Percentiles rank a stretch among this genome's conserved stretches.
Conservation (phyloP, 202 grass and related monocot species). For the Eragrostis tef region DNA sequence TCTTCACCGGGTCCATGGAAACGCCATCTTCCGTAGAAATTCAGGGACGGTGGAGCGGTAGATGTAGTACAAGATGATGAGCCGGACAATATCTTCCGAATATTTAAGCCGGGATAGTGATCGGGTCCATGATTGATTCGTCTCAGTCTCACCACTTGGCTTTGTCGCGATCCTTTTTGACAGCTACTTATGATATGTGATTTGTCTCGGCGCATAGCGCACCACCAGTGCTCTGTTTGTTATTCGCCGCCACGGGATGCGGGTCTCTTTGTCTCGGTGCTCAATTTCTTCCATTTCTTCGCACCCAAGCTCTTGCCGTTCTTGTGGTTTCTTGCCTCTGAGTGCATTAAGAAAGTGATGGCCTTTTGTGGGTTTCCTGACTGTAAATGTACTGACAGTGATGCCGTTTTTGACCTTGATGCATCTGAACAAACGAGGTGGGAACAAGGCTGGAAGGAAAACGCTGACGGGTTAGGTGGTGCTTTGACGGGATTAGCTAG, state of each 20-base stretch:
- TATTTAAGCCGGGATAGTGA: neutral
- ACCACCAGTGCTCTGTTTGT: neutral
- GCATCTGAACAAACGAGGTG: neutral
- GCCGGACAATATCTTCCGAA: neutral
- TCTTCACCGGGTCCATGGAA: neutral
- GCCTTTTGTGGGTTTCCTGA: too few relatives aligned
- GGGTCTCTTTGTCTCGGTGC: neutral
- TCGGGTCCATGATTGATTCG: conserved; percentile 15
- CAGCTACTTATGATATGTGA: conserved; percentile 6
- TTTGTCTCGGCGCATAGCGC: neutral
- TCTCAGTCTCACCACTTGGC: conserved; percentile 36
- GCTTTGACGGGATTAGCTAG: conserved; percentile 38
- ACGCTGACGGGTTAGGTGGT: neutral
- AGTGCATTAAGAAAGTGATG: too few relatives aligned
- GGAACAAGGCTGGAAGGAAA: neutral
- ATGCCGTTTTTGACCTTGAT: neutral
- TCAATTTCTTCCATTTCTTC: neutral
- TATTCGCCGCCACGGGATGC: neutral
- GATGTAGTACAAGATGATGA: neutral
- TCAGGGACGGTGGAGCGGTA: neutral
- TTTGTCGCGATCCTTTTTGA: conserved; percentile 1
- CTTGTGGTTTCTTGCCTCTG: neutral
- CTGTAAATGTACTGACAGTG: neutral
- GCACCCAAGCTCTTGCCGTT: neutral
- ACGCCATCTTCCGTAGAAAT: neutral